Percentiles rank a stretch among this genome's conserved stretches.
These are phyloP conservation scores for Rubia balearica DNA, from an alignment of 305 asterid species.

Conservation along the genomic window DNA sequence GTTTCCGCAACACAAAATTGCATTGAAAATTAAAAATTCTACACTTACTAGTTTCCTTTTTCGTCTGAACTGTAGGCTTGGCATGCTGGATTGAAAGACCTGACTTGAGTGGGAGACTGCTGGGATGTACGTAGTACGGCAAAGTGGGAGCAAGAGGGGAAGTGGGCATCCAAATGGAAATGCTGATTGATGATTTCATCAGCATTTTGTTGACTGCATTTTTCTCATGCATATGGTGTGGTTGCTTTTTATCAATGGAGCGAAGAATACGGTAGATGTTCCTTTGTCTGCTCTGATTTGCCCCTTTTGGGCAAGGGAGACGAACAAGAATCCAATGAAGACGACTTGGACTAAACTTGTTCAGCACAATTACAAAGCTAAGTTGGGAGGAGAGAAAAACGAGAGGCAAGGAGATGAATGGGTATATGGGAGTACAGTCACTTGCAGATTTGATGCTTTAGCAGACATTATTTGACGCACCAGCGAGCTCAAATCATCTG, in stretches of 20 bases:
- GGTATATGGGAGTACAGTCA: too few species aligned
- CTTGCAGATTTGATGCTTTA: too few species aligned
- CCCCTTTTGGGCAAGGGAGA: conserved; percentile 5
- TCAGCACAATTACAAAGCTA: background rate
- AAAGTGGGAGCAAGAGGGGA: background rate
- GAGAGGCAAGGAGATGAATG: background rate
- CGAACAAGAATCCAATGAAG: background rate
- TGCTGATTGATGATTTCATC: background rate
- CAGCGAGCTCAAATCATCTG: too few species aligned
- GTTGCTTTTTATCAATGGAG: conserved; percentile 1
- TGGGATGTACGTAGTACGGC: background rate
- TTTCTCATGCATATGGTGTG: background rate
- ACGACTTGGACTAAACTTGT: background rate
- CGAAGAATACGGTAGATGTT: background rate
- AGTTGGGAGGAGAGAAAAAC: background rate
- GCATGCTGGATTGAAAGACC: conserved; percentile 1
- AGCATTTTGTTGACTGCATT: background rate
- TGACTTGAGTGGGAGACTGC: conserved; percentile 6
- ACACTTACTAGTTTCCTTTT: background rate
- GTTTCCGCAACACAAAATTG: too few species aligned
- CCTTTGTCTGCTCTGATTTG: background rate
- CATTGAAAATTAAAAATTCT: background rate
- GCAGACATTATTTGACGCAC: too few species aligned
- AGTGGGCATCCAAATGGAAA: conserved; percentile 1
- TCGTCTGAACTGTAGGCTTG: background rate